Conservation (phyloP, 208 protist species). For the Leishmania aethiopica region DNA sequence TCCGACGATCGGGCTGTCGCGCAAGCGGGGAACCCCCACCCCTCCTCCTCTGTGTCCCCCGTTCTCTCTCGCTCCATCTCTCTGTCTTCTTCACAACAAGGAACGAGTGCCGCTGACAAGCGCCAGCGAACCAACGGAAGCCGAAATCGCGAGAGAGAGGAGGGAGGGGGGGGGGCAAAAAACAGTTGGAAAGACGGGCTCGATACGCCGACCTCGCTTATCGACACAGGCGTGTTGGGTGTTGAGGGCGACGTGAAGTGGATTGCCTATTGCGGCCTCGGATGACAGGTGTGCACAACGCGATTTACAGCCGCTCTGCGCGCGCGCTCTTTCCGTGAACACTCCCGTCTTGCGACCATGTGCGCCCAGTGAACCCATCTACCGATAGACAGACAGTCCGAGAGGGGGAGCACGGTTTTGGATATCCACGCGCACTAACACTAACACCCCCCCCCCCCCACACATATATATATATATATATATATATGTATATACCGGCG, state of each 20-base stretch:
- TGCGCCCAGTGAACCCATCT: neutral
- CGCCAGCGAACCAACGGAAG: no score
- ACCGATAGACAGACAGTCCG: neutral
- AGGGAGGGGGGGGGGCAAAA: no score
- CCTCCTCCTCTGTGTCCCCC: neutral
- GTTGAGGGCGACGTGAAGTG: neutral
- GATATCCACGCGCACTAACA: neutral
- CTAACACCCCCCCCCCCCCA: no score
- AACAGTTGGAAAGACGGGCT: neutral
- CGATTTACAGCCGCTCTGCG: neutral
- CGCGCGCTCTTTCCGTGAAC: neutral
- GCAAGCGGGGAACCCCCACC: no score
- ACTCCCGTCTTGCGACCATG: neutral
- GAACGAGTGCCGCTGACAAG: no score
- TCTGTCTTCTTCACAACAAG: neutral
- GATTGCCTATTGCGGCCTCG: no score
- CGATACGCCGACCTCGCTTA: neutral
- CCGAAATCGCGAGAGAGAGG: no score
- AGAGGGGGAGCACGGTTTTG: neutral
- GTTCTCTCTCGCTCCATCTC: neutral
- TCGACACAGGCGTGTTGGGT: neutral
- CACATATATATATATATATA: no score
- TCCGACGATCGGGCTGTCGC: no score
- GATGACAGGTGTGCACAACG: no score
- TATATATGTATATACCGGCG: no score